These are phyloP conservation scores for Argentina anserina DNA, from an alignment of 306 rosid genomes.

Conservation along the genomic window DNA sequence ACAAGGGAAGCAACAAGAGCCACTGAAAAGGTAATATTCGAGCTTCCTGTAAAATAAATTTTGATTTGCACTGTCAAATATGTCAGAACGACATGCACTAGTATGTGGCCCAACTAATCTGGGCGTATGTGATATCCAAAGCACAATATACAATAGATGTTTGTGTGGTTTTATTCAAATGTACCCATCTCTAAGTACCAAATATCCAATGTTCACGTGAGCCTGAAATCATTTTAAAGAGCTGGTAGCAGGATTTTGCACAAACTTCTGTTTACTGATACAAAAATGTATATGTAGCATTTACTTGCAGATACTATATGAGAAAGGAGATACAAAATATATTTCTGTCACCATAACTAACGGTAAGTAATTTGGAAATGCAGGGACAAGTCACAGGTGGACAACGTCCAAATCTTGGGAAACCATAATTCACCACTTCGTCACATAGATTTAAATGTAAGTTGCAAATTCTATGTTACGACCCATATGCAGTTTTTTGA, in stretches of 20 bases:
- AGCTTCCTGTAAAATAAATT: slow-evolving; percentile 7
- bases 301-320: slow-evolving; percentile 3
- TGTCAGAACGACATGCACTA: not conserved
- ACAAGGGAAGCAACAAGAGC: slow-evolving; percentile 55
- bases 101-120: slow-evolving; percentile 10
- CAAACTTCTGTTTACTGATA: not conserved
- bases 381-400: slow-evolving; percentile 78
- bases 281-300: not conserved
- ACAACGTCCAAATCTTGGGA: slow-evolving; percentile 63
- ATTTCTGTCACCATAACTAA: slow-evolving; percentile 14
- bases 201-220: not conserved
- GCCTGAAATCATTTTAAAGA: not conserved
- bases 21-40: slow-evolving; percentile 53
- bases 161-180: not conserved
- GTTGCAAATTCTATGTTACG: slow-evolving; percentile 26
- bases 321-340: slow-evolving; percentile 21
- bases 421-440: slow-evolving; percentile 68
- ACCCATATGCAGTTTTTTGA: slow-evolving; percentile 7
- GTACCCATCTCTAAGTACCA: not conserved
- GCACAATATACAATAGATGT: not conserved
- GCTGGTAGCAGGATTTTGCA: slow-evolving; percentile 1
- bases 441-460: slow-evolving; percentile 68
- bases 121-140: not conserved
- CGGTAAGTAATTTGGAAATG: slow-evolving; percentile 31
- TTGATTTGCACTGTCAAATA: slow-evolving; percentile 16